Evolutionary conservation across 768 basidiomycete genomes (phyloP), one percentile per base, ranked within the genome.

Genomic region (Rhodosporidiobolus sp.): DNA sequence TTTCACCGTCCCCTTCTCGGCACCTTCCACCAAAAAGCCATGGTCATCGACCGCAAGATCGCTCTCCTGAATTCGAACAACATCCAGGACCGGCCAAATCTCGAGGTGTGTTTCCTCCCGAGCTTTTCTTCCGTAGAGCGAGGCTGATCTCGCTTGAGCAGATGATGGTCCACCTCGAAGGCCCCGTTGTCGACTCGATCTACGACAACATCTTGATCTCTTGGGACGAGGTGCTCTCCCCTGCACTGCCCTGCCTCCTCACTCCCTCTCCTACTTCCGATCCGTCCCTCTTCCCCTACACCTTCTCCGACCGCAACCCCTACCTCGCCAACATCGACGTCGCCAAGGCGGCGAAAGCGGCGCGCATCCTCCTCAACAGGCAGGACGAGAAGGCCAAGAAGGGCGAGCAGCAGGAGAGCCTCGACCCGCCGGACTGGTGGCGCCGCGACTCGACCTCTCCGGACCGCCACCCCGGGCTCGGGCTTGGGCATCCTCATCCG

Each of bases 121-220:
- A 8, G 10, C 17, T 64, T 35, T 30, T 46, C 14, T 52, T 85
- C 73, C 83, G 84, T 28, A 81, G 26, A 16, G 8, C 19, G 43
- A 22, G 19, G 43, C n/a, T 11, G 4, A 2, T 52, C 11, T 24
- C 75, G 73, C 84, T 14, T 14, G 14, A 43, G 70, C 84, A 86
- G 80, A 86, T 89, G 85, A 88, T 88, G 87, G 79, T 85, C 12
- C 88, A 89, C 74, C 83, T 89, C 54, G 89, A 90, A 77, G 89
- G 89, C 0, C 86, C 87, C 0, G 84, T 90, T 63, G 89, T 90
- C 68, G 85, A 89, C 67, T 83, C 86, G 9, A 83, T 90, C 73
- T 89, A 89, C 80, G 89, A 90, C 79, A 86, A 85, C 80, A 86
- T 87, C 22, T 84, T 90, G 60, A 82, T 88, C 65, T 85, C 85